Evolutionary conservation across 257 asterid species (phyloP), one percentile per base, ranked within the genome.

Genomic region (Linderniella brevidens): DNA sequence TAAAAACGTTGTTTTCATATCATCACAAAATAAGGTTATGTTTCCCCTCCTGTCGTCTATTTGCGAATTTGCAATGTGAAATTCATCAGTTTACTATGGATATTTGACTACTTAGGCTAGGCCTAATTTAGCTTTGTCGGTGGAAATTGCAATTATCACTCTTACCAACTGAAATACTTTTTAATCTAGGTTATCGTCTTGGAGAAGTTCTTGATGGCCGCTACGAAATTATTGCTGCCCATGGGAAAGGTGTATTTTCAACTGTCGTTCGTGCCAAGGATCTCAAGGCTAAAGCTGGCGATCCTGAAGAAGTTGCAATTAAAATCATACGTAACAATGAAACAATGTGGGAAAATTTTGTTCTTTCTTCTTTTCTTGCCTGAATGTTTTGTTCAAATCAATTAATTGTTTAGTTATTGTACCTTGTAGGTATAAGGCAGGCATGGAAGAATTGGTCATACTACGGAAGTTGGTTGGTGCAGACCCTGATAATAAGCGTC

Each of bases 201-300:
- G 99, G 99, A 55, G 99, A 90, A 70, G 57, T 75, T 43, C 92
- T 90, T 64, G 96, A 90, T 58, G 83, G 81, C 25, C 78, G 86
- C 52, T 90, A 81, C 55, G 99, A 90, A 72, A 82, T 90, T 53
- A 73, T 77, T 69, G 99, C 99, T 63, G 79, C 99, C 52, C 99
- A 90, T 65, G 99, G 99, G 25, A 85, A 77, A 75, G 99, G 99
- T 1, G 99, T 90, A 41, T 90, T 90, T 67, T 90, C 99, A 48
- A 79, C 81, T 18, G 96, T 85, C 46, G 96, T 90, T 55, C 96
- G 96, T 44, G 99, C 93, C 2, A 90, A 75, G 76, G 96, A 85
- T 70, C 93, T 90, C n/a, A 81, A 90, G 68, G 88, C 77, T 54
- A 77, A 62, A 53, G 52, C 64, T 60, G 73, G 71, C 44, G 94